Conservation (phyloP, 148 eudicot genomes). For the Spergularia bocconei region DNA sequence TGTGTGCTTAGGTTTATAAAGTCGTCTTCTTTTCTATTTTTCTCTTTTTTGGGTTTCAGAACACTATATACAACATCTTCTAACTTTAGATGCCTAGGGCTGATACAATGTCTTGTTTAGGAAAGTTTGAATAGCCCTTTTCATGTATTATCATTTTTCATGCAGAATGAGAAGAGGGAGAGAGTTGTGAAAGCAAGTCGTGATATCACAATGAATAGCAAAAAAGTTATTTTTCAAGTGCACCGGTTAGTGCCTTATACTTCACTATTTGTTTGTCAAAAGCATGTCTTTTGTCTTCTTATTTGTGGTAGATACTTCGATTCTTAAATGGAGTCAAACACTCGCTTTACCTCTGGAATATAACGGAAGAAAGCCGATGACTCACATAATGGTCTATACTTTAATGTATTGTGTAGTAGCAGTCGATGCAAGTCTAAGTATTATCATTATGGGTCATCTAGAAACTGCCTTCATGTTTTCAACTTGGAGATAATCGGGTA, state of each 20-base stretch:
- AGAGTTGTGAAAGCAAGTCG: slow-evolving; percentile 97
- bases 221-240: slow-evolving; percentile 97
- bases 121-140: neutral
- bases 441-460: too few species aligned
- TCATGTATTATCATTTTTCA: neutral
- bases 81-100: neutral
- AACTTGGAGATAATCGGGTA: too few species aligned
- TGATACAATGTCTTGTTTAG: neutral
- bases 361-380: too few species aligned
- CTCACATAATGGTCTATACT: too few species aligned
- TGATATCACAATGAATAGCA: slow-evolving; percentile 93
- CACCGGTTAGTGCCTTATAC: slow-evolving; percentile 58
- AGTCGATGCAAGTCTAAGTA: too few species aligned
- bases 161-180: slow-evolving; percentile 95
- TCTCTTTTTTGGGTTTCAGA: neutral
- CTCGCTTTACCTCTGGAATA: too few species aligned
- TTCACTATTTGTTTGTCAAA: neutral
- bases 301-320: neutral
- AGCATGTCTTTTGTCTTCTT: neutral
- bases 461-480: too few species aligned
- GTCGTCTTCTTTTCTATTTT: neutral
- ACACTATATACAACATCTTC: neutral
- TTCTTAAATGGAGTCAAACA: too few species aligned
- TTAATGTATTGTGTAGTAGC: too few species aligned
- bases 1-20: neutral